These are phyloP conservation scores for Botrytis elliptica DNA, from an alignment of 2,329 filamentous ascomycete species.

Conservation along the genomic window DNA sequence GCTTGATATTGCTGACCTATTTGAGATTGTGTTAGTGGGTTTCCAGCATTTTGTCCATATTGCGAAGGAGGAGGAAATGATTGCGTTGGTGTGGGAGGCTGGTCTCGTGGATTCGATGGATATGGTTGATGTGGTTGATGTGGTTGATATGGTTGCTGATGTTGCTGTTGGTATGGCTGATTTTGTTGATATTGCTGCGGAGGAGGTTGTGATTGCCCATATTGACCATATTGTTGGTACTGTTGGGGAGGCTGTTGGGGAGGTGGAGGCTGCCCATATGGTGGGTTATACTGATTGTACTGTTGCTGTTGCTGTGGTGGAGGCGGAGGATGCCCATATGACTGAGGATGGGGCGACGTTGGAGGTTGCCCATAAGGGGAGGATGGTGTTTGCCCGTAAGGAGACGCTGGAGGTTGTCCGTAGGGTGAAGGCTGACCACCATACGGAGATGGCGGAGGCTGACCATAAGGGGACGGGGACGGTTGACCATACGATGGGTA, in stretches of 20 bases:
- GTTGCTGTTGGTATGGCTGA: background rate
- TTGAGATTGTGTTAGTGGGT: slow-evolving; percentile 18
- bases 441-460: slow-evolving; percentile 4
- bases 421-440: background rate
- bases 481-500: slow-evolving; percentile 2
- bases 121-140: background rate
- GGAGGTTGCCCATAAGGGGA: slow-evolving; percentile 1
- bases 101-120: background rate
- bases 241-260: background rate
- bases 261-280: slow-evolving; percentile 9
- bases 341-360: slow-evolving; percentile 2
- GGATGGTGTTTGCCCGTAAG: background rate
- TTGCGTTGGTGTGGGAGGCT: background rate
- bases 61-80: slow-evolving; percentile 3
- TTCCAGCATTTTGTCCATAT: slow-evolving; percentile 7
- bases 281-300: slow-evolving; percentile 9
- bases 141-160: background rate
- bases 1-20: slow-evolving; percentile 23
- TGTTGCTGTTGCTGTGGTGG: slow-evolving; percentile 7
- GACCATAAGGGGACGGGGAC: background rate
- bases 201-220: background rate
- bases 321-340: slow-evolving; percentile 4
- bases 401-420: background rate
- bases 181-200: slow-evolving; percentile 2
- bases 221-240: slow-evolving; percentile 11